Evolutionary conservation across 345 rosid species (phyloP), one percentile per base, ranked within the genome.

Genomic region (Passiflora organensis): DNA sequence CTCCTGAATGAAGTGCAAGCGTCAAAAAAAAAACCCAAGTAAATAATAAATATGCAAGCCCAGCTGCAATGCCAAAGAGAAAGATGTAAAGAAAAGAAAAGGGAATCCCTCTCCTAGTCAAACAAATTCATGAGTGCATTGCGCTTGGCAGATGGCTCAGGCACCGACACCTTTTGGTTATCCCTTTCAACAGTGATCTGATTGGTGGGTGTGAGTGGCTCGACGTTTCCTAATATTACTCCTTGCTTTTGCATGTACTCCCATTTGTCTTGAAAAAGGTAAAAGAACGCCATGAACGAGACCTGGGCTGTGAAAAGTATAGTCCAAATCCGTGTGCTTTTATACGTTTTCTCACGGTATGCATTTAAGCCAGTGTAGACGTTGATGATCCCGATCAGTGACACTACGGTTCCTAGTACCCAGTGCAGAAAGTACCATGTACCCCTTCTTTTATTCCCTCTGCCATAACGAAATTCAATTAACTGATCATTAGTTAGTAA

Each of bases 201-300:
- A 32, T 53, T 34, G 44, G 41, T 11, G 42, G 52, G 13, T 28
- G 62, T 15, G 64, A 60, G 32, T 43, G 77, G 56, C 21, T 66
- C 67, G 51, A 10, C 50, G 51, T 47, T 16, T 44, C 62, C 72
- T 48, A 34, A 19, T 4, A 38, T 63, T 14, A 67, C 72, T 36
- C 81, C 84, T 72, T 87, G 89, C 73, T 69, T 76, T n/a, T 69
- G 78, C 48, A 87, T 51, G 34, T 85, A 78, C 6, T 76, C 88
- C 95, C 91, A 88, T 62, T 84, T 91, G 71, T 91, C 98, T 71
- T 85, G 85, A 57, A 82, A 60, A 52, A 91, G 87, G 59, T 91
- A 91, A 61, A 88, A 53, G 75, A 84, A 69, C 41, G 77, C 82
- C 56, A 91, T 65, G 62, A 72, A 74, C 28, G 71, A 75, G 78